Percentiles rank a stretch among this genome's conserved stretches.
Evolutionary conservation across 2,329 filamentous ascomycete species (phyloP).

Genomic region (Ilyonectria sp.): DNA sequence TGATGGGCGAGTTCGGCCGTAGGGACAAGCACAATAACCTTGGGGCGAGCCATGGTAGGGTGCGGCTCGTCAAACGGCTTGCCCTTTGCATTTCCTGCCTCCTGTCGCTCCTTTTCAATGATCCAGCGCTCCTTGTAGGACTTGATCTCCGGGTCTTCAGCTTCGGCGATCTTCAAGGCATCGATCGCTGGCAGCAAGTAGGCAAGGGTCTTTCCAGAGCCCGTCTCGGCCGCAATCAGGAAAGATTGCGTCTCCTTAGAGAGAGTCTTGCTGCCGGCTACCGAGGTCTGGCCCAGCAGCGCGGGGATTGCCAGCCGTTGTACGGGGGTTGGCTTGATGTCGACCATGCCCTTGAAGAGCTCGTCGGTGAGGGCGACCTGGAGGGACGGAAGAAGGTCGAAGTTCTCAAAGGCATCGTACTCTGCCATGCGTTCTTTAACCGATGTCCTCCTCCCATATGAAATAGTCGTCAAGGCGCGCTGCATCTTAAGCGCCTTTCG

Average conservation of each 20-base stretch:
- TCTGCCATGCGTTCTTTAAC: constrained; percentile 72
- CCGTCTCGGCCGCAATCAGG: constrained; percentile 93
- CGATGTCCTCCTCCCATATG: constrained; percentile 76
- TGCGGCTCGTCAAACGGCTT: constrained; percentile 79
- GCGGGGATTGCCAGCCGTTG: constrained; percentile 91
- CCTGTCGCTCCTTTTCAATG: constrained; percentile 70
- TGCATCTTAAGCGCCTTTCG: constrained; percentile 96
- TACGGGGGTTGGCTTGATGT: constrained; percentile 87
- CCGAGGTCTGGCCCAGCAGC: constrained; percentile 72
- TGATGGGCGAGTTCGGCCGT: constrained; percentile 94
- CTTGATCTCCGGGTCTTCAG: constrained; percentile 70
- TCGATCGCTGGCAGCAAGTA: constrained; percentile 91
- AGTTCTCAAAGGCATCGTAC: constrained; percentile 85
- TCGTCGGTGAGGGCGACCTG: constrained; percentile 81
- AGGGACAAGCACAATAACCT: constrained; percentile 89
- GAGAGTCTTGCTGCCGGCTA: constrained; percentile 44
- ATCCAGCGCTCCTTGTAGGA: constrained; percentile 70
- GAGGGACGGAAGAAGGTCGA: constrained; percentile 80
- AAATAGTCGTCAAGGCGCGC: constrained; percentile 79
- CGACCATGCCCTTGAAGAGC: constrained; percentile 80
- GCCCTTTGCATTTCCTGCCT: constrained; percentile 67
- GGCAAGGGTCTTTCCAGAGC: constrained; percentile 95
- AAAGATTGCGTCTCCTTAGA: constrained; percentile 68
- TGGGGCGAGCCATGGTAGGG: constrained; percentile 83
- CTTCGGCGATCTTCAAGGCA: constrained; percentile 84